Evolutionary conservation across 116 monocot species (phyloP), one percentile per base, ranked within the genome.

Genomic region (Cymodocea nodosa): DNA sequence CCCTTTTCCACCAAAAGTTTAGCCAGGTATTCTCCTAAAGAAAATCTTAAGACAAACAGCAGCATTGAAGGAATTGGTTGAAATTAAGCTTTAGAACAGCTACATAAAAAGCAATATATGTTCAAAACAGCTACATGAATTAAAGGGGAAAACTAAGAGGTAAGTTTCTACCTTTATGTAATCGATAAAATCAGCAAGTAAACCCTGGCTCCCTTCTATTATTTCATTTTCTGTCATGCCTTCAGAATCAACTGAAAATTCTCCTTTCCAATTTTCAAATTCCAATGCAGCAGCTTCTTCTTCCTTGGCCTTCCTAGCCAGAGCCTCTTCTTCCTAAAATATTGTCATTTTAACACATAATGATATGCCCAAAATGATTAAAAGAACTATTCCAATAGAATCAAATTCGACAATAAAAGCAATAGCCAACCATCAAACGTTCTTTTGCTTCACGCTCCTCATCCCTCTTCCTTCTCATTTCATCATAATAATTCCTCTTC

Each of bases 261-360:
- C 90, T 6, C 78, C 87, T 81, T 85, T 95, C 95, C 95, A 95
- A 58, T 95, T 95, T 16, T 95, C 90, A 76, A 95, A 95, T 68
- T 95, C 95, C 59, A 90, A 61, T 16, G 83, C 85, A 75, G 85
- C 79, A 70, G 76, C 79, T 80, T 85, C 90, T 74, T 95, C 95
- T 68, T 95, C 95, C 76, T 83, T 85, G 50, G 80, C 87, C 70
- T 87, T 90, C 51, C 74, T 78, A 58, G 83, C 85, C 48, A 73
- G 56, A 56, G 84, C 87, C 75, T 95, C 95, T 80, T 95, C 95
- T 77, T 95, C 95, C 94, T 94, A 71, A 51, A 68, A 72, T 15
- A 80, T 52, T 8, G 0, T 25, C 50, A 77, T 22, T 70, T 51
- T 19, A 30, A 14, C n/a, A 54, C 20, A n/a, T 14, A 64, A 64